Evolutionary conservation across 441 rosid genomes (phyloP).

Genomic region (Populus hybrid): DNA sequence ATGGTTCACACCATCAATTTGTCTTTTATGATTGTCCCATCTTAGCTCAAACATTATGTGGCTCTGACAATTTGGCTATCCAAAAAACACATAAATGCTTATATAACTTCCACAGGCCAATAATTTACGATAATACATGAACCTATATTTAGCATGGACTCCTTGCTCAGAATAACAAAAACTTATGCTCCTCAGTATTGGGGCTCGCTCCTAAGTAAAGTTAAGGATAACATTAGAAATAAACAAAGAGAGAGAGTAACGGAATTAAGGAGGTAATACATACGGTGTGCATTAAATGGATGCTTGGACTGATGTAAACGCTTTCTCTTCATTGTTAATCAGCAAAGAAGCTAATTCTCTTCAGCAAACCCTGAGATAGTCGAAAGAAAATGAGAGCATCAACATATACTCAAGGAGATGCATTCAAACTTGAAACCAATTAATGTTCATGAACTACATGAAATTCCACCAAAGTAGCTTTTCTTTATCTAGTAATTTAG

Average conservation of each 20-base stretch:
- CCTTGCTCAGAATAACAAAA: not conserved
- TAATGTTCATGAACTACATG: not conserved
- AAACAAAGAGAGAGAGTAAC: not conserved
- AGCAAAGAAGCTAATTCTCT: conserved; percentile 4
- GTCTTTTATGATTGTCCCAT: too few species aligned
- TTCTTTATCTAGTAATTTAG: not conserved
- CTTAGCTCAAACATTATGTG: too few species aligned
- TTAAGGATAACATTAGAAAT: not conserved
- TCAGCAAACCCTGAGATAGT: not conserved
- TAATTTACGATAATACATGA: too few species aligned
- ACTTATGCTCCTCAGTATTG: too few species aligned
- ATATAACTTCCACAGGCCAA: too few species aligned
- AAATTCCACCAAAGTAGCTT: not conserved
- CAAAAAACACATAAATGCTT: too few species aligned
- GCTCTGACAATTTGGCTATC: too few species aligned
- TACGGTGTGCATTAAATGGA: conserved; percentile 56
- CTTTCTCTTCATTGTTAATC: conserved; percentile 46
- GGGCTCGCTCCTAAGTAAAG: not conserved
- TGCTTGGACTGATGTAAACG: conserved; percentile 51
- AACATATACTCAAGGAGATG: not conserved
- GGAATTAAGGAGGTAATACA: conserved; percentile 20
- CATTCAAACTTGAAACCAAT: not conserved
- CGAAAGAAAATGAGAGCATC: not conserved
- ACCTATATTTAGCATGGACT: not conserved
- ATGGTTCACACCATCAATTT: too few species aligned